Evolutionary conservation across 306 rosid species (phyloP).

Genomic region (Cicer chorassanicum): DNA sequence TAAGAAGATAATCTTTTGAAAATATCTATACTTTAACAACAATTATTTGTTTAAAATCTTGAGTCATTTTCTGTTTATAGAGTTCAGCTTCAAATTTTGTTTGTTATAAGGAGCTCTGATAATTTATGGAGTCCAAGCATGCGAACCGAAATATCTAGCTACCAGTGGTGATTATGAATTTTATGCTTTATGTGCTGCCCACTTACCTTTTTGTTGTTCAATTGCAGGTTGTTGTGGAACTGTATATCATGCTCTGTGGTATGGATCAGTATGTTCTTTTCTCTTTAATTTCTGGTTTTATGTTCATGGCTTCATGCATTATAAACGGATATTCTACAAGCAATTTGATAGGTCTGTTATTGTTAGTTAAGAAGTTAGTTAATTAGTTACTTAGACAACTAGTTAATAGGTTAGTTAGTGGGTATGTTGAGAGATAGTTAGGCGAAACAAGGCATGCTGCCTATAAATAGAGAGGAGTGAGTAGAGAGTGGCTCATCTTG

Average conservation of each 20-base stretch:
- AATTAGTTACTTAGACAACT: too few relatives aligned
- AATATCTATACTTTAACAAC: slow-evolving; percentile 9
- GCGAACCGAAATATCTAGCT: slow-evolving; percentile 8
- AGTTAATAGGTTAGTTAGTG: too few relatives aligned
- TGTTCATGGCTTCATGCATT: slow-evolving; percentile 36
- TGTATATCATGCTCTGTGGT: slow-evolving; percentile 98
- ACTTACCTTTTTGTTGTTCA: slow-evolving; percentile 45
- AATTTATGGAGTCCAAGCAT: slow-evolving; percentile 1
- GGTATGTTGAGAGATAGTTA: too few relatives aligned
- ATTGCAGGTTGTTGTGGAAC: slow-evolving; percentile 98
- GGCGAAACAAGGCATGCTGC: too few relatives aligned
- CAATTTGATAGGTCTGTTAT: background rate
- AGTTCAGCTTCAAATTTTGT: slow-evolving; percentile 9
- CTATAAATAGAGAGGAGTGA: too few relatives aligned
- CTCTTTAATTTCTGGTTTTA: slow-evolving; percentile 54
- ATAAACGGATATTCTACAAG: slow-evolving; percentile 21
- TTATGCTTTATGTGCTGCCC: slow-evolving; percentile 41
- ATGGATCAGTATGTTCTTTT: slow-evolving; percentile 93
- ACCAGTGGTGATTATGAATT: background rate
- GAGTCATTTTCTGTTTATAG: slow-evolving; percentile 6
- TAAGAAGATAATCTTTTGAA: slow-evolving; percentile 38
- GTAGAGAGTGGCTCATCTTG: too few relatives aligned
- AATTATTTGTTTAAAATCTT: background rate
- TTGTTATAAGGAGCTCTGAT: slow-evolving; percentile 19
- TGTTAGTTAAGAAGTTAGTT: too few relatives aligned